A percentile compares a stretch with the other conserved stretches of the same genome.
Conservation (phyloP, 345 rosid genomes). For the Bruguiera sexangula region DNA sequence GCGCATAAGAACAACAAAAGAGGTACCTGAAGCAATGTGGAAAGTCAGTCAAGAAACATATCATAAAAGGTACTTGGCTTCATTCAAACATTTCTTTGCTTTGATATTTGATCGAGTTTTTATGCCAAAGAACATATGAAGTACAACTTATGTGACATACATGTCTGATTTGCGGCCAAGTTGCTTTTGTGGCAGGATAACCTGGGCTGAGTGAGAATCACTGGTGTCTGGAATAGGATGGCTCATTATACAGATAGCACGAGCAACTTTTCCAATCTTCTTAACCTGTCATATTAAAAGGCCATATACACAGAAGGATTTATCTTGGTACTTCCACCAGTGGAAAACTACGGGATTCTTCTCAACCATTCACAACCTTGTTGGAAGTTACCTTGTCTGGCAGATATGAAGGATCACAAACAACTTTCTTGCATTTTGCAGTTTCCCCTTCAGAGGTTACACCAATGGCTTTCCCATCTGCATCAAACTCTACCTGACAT, state of each 20-base stretch:
- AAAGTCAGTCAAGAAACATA: not conserved
- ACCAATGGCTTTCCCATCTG: conserved; percentile 63
- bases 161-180: conserved; percentile 88
- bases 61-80: not conserved
- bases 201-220: conserved; percentile 85
- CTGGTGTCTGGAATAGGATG: conserved; percentile 84
- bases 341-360: not conserved
- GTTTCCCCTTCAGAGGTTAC: conserved; percentile 89
- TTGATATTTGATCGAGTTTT: too few relatives aligned
- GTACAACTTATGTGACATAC: conserved; percentile 30
- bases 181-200: conserved; percentile 94
- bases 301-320: not conserved
- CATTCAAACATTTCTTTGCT: too few relatives aligned
- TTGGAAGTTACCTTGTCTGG: conserved; percentile 55
- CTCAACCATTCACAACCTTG: not conserved
- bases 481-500: conserved; percentile 69
- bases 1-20: conserved; percentile 91
- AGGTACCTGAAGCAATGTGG: conserved; percentile 57
- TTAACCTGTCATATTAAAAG: conserved; percentile 47
- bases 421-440: conserved; percentile 90
- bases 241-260: conserved; percentile 95
- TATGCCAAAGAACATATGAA: not conserved
- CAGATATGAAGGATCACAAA: conserved; percentile 84
- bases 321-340: not conserved
- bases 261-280: conserved; percentile 84